phyloP scores from a whole-genome alignment of 2,329 filamentous ascomycete genomes.

The Epichloe aotearoae region DNA sequence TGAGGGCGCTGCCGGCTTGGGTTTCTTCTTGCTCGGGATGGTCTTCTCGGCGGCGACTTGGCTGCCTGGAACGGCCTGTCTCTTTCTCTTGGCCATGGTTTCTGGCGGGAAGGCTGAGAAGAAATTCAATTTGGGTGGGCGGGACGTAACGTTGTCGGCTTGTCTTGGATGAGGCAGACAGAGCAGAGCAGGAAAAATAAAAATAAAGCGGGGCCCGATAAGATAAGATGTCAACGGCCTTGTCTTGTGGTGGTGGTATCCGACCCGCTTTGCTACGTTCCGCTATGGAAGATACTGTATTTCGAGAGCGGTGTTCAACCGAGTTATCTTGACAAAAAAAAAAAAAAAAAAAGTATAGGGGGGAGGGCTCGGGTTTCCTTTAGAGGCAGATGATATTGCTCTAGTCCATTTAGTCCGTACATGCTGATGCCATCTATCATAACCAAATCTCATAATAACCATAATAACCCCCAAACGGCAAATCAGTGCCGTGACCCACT shows the following conservation, averaged over 20 bases:
- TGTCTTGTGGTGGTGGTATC: not conserved
- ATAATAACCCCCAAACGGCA: not conserved
- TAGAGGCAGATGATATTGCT: no score
- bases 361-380: no score
- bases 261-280: no score
- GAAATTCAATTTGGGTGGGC: not conserved
- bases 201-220: constrained; percentile 4
- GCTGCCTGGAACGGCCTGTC: constrained; percentile 20
- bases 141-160: not conserved
- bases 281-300: no score
- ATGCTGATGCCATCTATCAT: constrained; percentile 4
- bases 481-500: constrained; percentile 18
- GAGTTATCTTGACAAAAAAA: not conserved
- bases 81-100: constrained; percentile 35
- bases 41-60: constrained; percentile 13
- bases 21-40: constrained; percentile 14
- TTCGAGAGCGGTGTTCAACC: not conserved
- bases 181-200: not conserved
- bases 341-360: not conserved
- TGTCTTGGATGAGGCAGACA: no score
- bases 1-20: constrained; percentile 7
- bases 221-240: not conserved
- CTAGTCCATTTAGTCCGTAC: not conserved
- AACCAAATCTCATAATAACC: not conserved
- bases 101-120: not conserved